Conservation (phyloP, 148 eudicot genomes). For the Chenopodium suecicum region DNA sequence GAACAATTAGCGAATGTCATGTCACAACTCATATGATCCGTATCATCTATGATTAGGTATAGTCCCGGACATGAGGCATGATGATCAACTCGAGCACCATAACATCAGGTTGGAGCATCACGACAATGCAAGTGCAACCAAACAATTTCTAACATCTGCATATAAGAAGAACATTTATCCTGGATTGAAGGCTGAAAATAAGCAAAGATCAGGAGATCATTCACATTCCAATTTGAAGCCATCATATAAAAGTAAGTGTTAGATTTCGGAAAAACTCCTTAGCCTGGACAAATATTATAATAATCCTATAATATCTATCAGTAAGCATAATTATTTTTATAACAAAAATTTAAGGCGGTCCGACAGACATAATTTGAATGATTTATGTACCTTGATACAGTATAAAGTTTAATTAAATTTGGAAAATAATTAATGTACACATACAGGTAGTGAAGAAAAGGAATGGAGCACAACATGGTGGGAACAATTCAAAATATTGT, state of each 20-base stretch:
- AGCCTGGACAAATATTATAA: no score
- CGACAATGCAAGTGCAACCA: constrained; percentile 52
- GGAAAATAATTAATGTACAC: neutral
- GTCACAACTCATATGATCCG: no score
- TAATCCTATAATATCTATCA: neutral
- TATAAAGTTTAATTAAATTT: no score
- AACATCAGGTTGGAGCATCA: constrained; percentile 34
- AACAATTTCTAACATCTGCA: constrained; percentile 50
- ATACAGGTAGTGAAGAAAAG: constrained; percentile 47
- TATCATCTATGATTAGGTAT: neutral
- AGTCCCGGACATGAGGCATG: constrained; percentile 6
- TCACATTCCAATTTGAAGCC: constrained; percentile 29
- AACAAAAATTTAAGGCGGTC: no score
- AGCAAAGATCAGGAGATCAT: constrained; percentile 17
- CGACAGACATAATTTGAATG: no score
- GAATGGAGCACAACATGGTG: constrained; percentile 82
- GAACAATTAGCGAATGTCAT: no score
- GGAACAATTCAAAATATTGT: constrained; percentile 74
- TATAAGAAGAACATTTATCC: constrained; percentile 63
- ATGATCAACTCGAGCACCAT: constrained; percentile 40
- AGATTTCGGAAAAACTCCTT: no score
- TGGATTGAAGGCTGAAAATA: constrained; percentile 47
- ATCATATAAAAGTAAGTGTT: constrained; percentile 41
- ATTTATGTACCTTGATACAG: no score
- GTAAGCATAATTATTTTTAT: constrained; percentile 27